Percentiles rank a stretch among this genome's conserved stretches.
Conservation (phyloP, 108 stramenopile species). For the Cyclotella baltica region DNA sequence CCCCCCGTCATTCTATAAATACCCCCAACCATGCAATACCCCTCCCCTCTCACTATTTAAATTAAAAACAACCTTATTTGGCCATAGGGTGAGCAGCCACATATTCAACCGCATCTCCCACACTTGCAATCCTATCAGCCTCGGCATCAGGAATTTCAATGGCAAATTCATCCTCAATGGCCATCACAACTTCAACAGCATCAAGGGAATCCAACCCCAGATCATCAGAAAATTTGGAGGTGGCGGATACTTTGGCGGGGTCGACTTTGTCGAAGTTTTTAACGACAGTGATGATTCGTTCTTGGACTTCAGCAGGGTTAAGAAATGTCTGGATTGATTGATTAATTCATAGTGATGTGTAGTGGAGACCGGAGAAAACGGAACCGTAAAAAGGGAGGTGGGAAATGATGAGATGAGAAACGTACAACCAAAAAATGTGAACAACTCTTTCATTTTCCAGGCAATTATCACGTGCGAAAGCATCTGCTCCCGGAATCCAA, state of each 20-base stretch:
- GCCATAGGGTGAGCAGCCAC: slow-evolving; percentile 94
- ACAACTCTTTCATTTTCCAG: background rate
- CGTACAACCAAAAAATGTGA: background rate
- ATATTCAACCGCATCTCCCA: slow-evolving; percentile 95
- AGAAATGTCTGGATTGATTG: slow-evolving; percentile 80
- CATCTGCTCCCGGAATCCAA: background rate
- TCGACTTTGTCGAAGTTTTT: slow-evolving; percentile 99
- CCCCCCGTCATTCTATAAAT: too few relatives aligned
- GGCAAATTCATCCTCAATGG: slow-evolving; percentile 99
- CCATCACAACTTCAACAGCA: slow-evolving; percentile 99
- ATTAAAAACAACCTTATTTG: slow-evolving; percentile 77
- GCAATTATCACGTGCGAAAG: background rate
- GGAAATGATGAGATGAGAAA: background rate
- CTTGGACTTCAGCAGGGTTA: slow-evolving; percentile 91
- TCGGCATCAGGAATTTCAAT: slow-evolving; percentile 99
- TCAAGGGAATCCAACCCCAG: slow-evolving; percentile 98
- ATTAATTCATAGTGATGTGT: background rate
- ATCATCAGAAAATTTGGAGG: slow-evolving; percentile 93
- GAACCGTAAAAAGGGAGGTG: background rate
- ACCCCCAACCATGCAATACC: too few relatives aligned
- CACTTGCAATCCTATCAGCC: slow-evolving; percentile 96
- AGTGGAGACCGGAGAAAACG: background rate
- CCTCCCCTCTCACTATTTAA: too few relatives aligned
- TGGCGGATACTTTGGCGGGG: slow-evolving; percentile 80
- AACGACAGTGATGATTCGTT: slow-evolving; percentile 94